Base-by-base conservation (phyloP, 2,329 filamentous ascomycete genomes). In the Thelonectria blattea region DNA sequence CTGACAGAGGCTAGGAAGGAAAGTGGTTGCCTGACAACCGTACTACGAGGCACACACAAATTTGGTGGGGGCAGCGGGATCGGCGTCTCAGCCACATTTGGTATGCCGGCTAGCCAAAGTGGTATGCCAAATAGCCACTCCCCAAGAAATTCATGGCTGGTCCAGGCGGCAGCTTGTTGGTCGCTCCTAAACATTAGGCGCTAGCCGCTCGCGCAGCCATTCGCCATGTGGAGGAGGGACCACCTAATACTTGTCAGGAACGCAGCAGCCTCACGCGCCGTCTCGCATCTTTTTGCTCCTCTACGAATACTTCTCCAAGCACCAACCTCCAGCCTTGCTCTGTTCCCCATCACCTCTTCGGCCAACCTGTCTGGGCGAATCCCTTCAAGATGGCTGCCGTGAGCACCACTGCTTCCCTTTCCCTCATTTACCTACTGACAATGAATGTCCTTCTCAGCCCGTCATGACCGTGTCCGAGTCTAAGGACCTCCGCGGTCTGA, bases 401-500 rank as follows among this genome's bases (percentile, higher is more conserved):
- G 76, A 75, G 82, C 79, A 52, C 47, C n/a, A 43, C 20, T 51
- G 39, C 50, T 61, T 57, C 58, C 65, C 39, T 4, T 24, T 3
- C 9, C 9, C 4, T 20, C 46, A 53, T 48, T 37, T 58, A 24
- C 30, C 50, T 56, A 53, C 67, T 73, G 57, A 72, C 61, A 42
- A 68, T 61, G 63, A n/a, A 24, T 53, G 55, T 58, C 57, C 63
- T 49, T 37, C 67, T 20, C 39, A 87, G 84, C 83, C 83, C 67
- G 82, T 88, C 64, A 80, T 87, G 74, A 98, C 95, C 72, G 88
- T 98, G 77, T 91, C 93, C 75, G 94, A 98, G 84, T 91, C 88
- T 78, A 97, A 95, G 80, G 94, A 98, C 86, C 90, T 98, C 75
- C 90, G 93, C 71, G 93, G 93, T 66, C 88, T 99, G 74, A 98